A percentile compares a stretch with the other conserved stretches of the same genome.
phyloP scores from a whole-genome alignment of 208 protist species.

The Vickermania ingenoplastis region DNA sequence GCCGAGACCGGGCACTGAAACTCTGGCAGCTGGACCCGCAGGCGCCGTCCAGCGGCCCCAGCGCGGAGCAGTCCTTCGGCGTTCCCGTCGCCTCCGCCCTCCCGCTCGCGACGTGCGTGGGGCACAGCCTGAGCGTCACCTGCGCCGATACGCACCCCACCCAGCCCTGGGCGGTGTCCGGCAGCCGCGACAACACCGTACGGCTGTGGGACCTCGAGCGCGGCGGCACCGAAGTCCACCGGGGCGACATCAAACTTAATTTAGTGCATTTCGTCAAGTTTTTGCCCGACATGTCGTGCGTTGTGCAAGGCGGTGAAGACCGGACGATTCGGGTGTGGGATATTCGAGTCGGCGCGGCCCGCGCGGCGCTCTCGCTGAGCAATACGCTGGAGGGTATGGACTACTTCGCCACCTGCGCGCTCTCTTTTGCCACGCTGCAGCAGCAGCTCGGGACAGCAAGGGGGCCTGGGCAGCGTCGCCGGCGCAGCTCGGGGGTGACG shows the following conservation, averaged over 20 bases:
- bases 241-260: constrained; percentile 63
- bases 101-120: constrained; percentile 22
- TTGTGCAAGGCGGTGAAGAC: constrained; percentile 65
- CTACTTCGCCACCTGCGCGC: constrained; percentile 51
- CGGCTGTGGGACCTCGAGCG: constrained; percentile 54
- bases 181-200: constrained; percentile 74
- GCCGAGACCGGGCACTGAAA: constrained; percentile 53
- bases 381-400: constrained; percentile 45
- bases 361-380: constrained; percentile 25
- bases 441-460: too few relatives aligned
- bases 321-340: constrained; percentile 62
- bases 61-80: neutral
- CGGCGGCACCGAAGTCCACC: constrained; percentile 35
- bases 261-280: constrained; percentile 62
- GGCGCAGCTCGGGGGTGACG: constrained; percentile 4
- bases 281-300: constrained; percentile 40
- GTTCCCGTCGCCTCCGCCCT: neutral
- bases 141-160: constrained; percentile 25
- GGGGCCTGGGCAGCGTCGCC: neutral
- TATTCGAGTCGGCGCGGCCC: constrained; percentile 26
- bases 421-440: neutral
- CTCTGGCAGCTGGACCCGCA: constrained; percentile 44
- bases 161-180: constrained; percentile 32
- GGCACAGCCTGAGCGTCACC: constrained; percentile 58
- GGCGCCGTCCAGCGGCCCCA: neutral